phyloP scores from a whole-genome alignment of 176 grass and related monocot genomes.

The maize (Zea mays) region Zm-B73-REFERENCE-NAM-5.0 NC_050100.1:54508001-54508500 shows the following conservation, averaged over 20 bases:
- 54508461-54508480: slow-evolving; percentile 35
- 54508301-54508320: not conserved
- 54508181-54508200: slow-evolving; percentile 3
- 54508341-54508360: slow-evolving; percentile 18
- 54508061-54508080: slow-evolving; percentile 37
- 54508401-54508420: slow-evolving; percentile 49
- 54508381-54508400: slow-evolving; percentile 56
- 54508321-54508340: slow-evolving; percentile 5
- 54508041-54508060: slow-evolving; percentile 59
- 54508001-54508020: slow-evolving; percentile 10
- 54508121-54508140: not conserved
- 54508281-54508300: slow-evolving; percentile 2
- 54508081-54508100: slow-evolving; percentile 48
- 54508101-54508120: slow-evolving; percentile 29
- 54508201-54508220: slow-evolving; percentile 1
- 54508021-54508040: slow-evolving; percentile 74
- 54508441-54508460: slow-evolving; percentile 22
- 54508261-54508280: not conserved
- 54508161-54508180: slow-evolving; percentile 8
- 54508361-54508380: slow-evolving; percentile 33
- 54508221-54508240: not conserved
- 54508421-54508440: slow-evolving; percentile 41
- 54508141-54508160: slow-evolving; percentile 9
- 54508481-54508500: slow-evolving; percentile 48
- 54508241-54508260: slow-evolving; percentile 18